phyloP scores from a whole-genome alignment of 768 basidiomycete species.

The Termitomyces bulborhizus region DNA sequence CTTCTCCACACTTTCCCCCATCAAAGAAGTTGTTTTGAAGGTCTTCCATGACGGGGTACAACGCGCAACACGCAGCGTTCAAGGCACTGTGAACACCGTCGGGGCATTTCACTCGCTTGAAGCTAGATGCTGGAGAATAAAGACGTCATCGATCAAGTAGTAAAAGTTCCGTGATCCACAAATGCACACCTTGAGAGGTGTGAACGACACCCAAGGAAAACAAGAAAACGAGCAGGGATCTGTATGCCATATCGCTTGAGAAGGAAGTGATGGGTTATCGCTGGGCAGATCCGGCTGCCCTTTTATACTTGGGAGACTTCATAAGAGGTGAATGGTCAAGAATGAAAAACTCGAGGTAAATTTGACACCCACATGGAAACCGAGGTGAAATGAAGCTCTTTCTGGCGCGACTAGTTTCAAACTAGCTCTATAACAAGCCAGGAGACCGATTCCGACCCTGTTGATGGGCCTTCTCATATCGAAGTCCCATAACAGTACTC shows the following conservation, averaged over 20 bases:
- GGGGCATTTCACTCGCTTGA: not conserved
- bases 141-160: not conserved
- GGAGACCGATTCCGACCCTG: not conserved
- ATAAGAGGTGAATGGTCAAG: not conserved
- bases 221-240: not conserved
- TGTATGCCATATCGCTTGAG: not conserved
- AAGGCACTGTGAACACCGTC: not conserved
- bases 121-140: not conserved
- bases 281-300: not conserved
- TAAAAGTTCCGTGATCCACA: not conserved
- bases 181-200: not conserved
- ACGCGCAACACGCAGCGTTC: not conserved
- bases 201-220: not conserved
- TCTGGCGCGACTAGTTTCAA: not conserved
- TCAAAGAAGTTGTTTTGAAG: not conserved
- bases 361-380: too few species aligned
- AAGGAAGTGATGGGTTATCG: not conserved
- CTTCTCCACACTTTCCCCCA: not conserved
- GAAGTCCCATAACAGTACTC: not conserved
- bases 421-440: too few species aligned
- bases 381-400: not conserved
- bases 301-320: not conserved
- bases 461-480: not conserved
- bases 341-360: not conserved
- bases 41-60: not conserved